These are phyloP conservation scores for Solanum boliviense DNA, from an alignment of 257 asterid species.

Conservation along the genomic window DNA sequence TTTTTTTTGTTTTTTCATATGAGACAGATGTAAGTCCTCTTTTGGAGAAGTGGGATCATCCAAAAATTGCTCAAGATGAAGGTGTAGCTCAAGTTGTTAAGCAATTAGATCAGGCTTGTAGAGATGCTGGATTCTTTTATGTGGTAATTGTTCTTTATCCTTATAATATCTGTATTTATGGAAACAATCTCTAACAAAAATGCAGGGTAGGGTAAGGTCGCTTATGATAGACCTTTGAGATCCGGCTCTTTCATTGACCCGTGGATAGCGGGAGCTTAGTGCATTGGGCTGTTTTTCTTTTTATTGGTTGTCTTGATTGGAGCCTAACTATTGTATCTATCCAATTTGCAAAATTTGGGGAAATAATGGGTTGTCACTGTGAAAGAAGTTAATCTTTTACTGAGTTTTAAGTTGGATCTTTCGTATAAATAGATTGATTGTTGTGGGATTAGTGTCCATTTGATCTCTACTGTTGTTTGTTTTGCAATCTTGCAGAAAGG, in stretches of 20 bases:
- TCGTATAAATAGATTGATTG: neutral
- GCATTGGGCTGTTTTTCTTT: neutral
- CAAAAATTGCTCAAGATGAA: slow-evolving; percentile 40
- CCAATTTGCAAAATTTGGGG: neutral
- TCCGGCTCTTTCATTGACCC: neutral
- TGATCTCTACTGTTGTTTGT: neutral
- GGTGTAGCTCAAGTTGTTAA: slow-evolving; percentile 56
- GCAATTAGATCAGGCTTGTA: slow-evolving; percentile 66
- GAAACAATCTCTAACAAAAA: neutral
- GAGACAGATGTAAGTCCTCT: slow-evolving; percentile 54
- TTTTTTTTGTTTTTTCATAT: neutral
- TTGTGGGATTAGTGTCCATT: neutral
- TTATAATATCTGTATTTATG: neutral
- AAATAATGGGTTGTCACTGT: neutral
- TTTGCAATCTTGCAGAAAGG: slow-evolving; percentile 51
- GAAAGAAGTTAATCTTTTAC: neutral
- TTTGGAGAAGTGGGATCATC: slow-evolving; percentile 71
- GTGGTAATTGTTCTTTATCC: slow-evolving; percentile 32
- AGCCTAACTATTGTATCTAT: neutral
- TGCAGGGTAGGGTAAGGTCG: neutral
- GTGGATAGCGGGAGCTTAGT: neutral
- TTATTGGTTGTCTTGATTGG: neutral
- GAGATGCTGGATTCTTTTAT: slow-evolving; percentile 77
- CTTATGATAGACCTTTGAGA: neutral
- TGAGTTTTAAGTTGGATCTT: neutral